A percentile compares a stretch with the other conserved stretches of the same genome.
Evolutionary conservation across 345 rosid genomes (phyloP).

Genomic region (Adansonia digitata): DNA sequence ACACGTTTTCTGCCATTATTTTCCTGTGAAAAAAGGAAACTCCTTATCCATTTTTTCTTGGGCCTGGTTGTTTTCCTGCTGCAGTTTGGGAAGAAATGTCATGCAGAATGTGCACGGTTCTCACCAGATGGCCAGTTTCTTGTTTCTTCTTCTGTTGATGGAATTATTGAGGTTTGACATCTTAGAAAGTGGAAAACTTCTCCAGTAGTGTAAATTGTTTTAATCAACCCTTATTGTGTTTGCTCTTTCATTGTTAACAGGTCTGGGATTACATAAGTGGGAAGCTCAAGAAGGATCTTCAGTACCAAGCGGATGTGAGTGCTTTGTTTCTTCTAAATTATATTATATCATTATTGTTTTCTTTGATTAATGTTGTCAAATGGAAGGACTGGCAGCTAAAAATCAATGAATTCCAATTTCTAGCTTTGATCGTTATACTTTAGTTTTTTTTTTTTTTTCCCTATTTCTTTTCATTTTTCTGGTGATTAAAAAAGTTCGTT

Average conservation of each 20-base stretch:
- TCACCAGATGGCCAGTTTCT: conserved; percentile 99
- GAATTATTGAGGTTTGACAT: conserved; percentile 77
- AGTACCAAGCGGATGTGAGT: conserved; percentile 94
- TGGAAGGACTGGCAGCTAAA: not conserved
- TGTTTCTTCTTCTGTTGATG: conserved; percentile 92
- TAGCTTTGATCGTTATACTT: not conserved
- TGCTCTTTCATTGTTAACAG: conserved; percentile 31
- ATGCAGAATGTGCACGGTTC: conserved; percentile 91
- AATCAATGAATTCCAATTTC: not conserved
- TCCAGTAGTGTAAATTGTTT: conserved; percentile 6
- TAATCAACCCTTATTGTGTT: conserved; percentile 22
- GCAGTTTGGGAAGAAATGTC: conserved; percentile 94
- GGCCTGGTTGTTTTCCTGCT: conserved; percentile 15
- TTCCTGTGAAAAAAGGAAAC: not conserved
- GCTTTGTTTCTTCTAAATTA: not conserved
- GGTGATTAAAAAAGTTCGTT: not conserved
- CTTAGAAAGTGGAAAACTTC: not conserved
- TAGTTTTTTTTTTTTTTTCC: not conserved
- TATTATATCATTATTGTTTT: conserved; percentile 3
- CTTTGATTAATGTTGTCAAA: not conserved
- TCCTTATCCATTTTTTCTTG: not conserved
- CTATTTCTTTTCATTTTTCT: not conserved
- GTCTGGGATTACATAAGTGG: conserved; percentile 99
- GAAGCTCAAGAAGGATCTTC: conserved; percentile 97
- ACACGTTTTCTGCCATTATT: not conserved